These are phyloP conservation scores for Spencermartinsiella ligniputridi DNA, from an alignment of 1,139 yeast species.

Conservation along the genomic window DNA sequence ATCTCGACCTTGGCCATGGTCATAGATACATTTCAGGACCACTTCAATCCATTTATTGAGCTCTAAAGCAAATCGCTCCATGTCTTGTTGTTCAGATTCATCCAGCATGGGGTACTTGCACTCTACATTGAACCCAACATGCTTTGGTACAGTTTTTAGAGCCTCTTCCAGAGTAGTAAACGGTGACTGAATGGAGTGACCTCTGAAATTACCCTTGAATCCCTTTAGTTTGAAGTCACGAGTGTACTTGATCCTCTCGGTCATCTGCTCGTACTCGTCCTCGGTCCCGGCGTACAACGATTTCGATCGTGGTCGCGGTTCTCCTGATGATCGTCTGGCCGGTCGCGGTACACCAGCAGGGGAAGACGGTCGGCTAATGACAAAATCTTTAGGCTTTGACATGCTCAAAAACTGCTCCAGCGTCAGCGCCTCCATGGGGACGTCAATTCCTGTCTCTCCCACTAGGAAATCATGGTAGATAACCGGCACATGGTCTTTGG, in stretches of 20 bases:
- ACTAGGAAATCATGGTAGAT: conserved; percentile 93
- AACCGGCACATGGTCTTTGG: conserved; percentile 91
- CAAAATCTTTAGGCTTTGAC: conserved; percentile 17
- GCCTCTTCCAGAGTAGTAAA: conserved; percentile 86
- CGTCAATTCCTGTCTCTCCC: conserved; percentile 94
- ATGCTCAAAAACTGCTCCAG: conserved; percentile 76
- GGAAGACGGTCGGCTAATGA: conserved; percentile 4
- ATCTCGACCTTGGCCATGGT: conserved; percentile 74
- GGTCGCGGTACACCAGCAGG: conserved; percentile 7
- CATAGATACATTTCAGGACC: conserved; percentile 74
- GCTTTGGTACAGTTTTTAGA: conserved; percentile 72
- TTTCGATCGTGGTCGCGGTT: conserved; percentile 25
- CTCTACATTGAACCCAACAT: conserved; percentile 92
- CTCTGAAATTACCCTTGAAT: conserved; percentile 88
- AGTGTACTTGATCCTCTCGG: conserved; percentile 76
- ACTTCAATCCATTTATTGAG: conserved; percentile 80
- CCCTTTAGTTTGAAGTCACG: conserved; percentile 73
- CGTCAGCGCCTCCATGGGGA: conserved; percentile 92
- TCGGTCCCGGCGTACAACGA: conserved; percentile 25
- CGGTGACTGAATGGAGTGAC: conserved; percentile 83
- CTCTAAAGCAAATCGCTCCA: conserved; percentile 82
- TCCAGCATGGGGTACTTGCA: conserved; percentile 94
- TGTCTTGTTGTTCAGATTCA: conserved; percentile 83
- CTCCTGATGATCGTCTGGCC: conserved; percentile 14
- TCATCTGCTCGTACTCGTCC: conserved; percentile 34